Evolutionary conservation across 1,284 basidiomycete genomes (phyloP).

Genomic region (Austroboletus novae-zelandiae): DNA sequence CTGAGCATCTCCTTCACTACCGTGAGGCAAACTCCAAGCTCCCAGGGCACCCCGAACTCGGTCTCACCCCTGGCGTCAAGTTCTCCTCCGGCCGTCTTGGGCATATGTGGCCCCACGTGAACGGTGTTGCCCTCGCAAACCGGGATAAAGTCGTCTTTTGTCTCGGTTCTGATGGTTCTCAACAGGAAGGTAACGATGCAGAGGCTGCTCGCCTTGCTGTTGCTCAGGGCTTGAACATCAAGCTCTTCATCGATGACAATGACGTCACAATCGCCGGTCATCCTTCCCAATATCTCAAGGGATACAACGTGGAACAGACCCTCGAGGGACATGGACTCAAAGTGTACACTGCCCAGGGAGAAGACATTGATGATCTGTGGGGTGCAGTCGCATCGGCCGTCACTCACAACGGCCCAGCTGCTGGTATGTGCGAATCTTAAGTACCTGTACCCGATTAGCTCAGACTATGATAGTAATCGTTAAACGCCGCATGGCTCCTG

Average conservation of each 20-base stretch:
- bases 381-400: conserved; percentile 56
- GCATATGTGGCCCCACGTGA: conserved; percentile 80
- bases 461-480: conserved; percentile 45
- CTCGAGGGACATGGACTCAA: conserved; percentile 78
- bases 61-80: conserved; percentile 81
- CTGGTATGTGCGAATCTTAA: conserved; percentile 42
- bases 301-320: conserved; percentile 69
- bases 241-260: conserved; percentile 84
- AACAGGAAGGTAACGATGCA: conserved; percentile 87
- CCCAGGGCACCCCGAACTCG: conserved; percentile 83
- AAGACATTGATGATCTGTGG: conserved; percentile 78
- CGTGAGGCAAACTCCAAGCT: conserved; percentile 81
- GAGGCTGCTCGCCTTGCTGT: conserved; percentile 85
- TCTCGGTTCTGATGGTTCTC: conserved; percentile 83
- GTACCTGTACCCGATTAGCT: background rate
- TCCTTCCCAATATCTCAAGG: conserved; percentile 79
- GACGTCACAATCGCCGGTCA: conserved; percentile 86
- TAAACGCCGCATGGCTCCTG: conserved; percentile 80
- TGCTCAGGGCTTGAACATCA: conserved; percentile 76
- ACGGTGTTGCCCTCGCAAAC: conserved; percentile 79
- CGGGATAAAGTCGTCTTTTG: conserved; percentile 74
- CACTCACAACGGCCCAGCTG: conserved; percentile 68
- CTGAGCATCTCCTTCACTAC: conserved; percentile 78
- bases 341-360: conserved; percentile 69
- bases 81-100: conserved; percentile 85